Base-by-base conservation (phyloP, 192 early-diverging fungal genomes). In the Mortierella alpina region DNA sequence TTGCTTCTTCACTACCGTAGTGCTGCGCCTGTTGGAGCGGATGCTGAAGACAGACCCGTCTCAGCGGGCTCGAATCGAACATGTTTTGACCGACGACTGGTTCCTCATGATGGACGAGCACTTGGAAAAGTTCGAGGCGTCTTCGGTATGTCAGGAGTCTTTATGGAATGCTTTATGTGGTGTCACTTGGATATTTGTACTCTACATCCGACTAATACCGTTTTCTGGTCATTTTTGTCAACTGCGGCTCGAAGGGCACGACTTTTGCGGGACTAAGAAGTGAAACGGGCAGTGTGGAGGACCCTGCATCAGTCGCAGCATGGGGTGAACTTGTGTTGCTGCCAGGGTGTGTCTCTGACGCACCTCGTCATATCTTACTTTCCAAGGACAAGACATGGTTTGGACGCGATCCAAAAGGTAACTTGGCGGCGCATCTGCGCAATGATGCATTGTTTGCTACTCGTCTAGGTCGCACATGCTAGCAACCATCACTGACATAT, bases 51-150 rank as follows among this genome's bases (percentile, higher is more conserved):
- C 58, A 7, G 77, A 80, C 20, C 59, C 77, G 5, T 63, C 77
- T n/a, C 54, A n/a, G 31, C 77, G 77, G n/a, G 20, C 64, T 18
- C n/a, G 18, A 0, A 70, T 70, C 5, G 41, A 57, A 2, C 7
- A 48, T 11, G 42, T 80, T 2, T 48, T 72, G 4, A 22, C 22
- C 15, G 11, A 40, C 11, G 77, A 80, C 20, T 80, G 77, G 77
- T 53, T 68, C n/a, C 42, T 59, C 13, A 72, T 80, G 60, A 58
- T 59, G 2, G 60, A 79, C 8, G 69, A 67, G 31, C 70, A 68
- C 13, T 47, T 80, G 7, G 31, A 44, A 17, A 79, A 72, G 22
- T 57, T 70, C n/a, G 76, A 79, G 31, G 31, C 31, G 31, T 31
- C 31, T 31, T 31, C 31, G 31, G 31, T 31, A 31, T 15, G 75